Evolutionary conservation across 306 rosid species (phyloP).

Genomic region (Potentilla sterilis): DNA sequence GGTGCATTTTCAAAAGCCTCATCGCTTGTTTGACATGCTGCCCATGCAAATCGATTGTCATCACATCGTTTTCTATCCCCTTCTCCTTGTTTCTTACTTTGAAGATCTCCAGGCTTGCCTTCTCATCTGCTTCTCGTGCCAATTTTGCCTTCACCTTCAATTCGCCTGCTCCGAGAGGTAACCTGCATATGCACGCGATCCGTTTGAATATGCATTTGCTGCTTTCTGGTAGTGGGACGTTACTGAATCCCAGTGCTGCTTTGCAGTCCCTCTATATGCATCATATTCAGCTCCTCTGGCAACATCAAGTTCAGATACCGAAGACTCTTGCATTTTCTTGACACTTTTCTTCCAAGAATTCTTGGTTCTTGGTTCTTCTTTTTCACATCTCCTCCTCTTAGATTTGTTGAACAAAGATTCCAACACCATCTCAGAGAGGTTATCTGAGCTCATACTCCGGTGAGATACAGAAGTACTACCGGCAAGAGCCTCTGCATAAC

Average conservation of each 20-base stretch:
- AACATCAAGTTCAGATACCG: conserved; percentile 57
- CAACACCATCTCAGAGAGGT: conserved; percentile 73
- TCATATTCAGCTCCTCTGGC: conserved; percentile 67
- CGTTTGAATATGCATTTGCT: conserved; percentile 53
- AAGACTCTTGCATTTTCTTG: conserved; percentile 53
- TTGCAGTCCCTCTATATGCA: conserved; percentile 57
- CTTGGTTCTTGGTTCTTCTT: conserved; percentile 50
- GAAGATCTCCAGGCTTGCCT: conserved; percentile 85
- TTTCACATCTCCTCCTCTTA: conserved; percentile 37
- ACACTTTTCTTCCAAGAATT: conserved; percentile 63
- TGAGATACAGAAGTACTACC: conserved; percentile 41
- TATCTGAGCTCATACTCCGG: conserved; percentile 39
- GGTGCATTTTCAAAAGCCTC: conserved; percentile 71
- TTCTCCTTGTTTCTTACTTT: conserved; percentile 64
- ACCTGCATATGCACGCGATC: conserved; percentile 62
- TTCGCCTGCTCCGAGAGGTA: conserved; percentile 93
- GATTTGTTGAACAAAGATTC: conserved; percentile 69
- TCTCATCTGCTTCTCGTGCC: conserved; percentile 76
- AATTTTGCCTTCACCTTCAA: conserved; percentile 50
- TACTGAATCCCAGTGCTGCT: conserved; percentile 65
- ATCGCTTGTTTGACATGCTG: conserved; percentile 87
- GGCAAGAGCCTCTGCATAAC: conserved; percentile 57
- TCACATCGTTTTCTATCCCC: conserved; percentile 55
- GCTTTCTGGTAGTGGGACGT: conserved; percentile 73
- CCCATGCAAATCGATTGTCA: conserved; percentile 92